Percentiles rank a stretch among this genome's conserved stretches.
These are phyloP conservation scores for Penicillium sp. DNA, from an alignment of 2,329 filamentous ascomycete species.

Conservation along the genomic window DNA sequence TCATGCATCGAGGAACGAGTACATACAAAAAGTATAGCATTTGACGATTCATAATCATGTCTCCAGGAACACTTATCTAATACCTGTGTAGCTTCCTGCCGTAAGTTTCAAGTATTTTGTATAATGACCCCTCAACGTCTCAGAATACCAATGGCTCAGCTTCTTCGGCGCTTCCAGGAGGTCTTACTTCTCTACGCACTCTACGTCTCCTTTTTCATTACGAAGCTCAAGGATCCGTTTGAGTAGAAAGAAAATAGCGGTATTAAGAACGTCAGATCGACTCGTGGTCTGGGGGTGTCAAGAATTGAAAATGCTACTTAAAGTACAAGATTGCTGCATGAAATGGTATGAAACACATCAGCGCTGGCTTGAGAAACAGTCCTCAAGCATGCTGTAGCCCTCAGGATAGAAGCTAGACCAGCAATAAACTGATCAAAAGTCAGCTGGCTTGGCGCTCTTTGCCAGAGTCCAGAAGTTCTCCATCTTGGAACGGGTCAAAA, in stretches of 20 bases:
- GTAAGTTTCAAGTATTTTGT: too few relatives aligned
- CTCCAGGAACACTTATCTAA: not conserved
- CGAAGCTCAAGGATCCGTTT: not conserved
- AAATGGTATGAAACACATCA: not conserved
- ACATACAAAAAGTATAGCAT: constrained; percentile 17
- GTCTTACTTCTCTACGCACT: not conserved
- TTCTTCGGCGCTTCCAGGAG: not conserved
- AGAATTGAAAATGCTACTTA: not conserved
- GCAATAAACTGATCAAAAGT: constrained; percentile 28
- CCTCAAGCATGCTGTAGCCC: not conserved
- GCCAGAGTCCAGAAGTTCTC: constrained; percentile 94
- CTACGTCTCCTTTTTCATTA: not conserved
- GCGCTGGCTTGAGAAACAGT: not conserved
- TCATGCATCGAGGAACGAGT: constrained; percentile 21
- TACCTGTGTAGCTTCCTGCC: not conserved
- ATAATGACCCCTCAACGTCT: too few relatives aligned
- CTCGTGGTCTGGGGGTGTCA: not conserved
- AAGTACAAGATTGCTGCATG: constrained; percentile 15
- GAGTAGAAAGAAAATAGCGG: not conserved
- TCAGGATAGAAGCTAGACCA: not conserved
- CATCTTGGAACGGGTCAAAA: constrained; percentile 80
- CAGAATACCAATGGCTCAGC: not conserved
- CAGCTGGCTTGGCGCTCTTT: constrained; percentile 64
- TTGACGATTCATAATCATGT: not conserved
- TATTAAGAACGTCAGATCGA: not conserved